Base-by-base conservation (phyloP, 2,329 filamentous ascomycete species). In the Fusarium nygamai region DNA sequence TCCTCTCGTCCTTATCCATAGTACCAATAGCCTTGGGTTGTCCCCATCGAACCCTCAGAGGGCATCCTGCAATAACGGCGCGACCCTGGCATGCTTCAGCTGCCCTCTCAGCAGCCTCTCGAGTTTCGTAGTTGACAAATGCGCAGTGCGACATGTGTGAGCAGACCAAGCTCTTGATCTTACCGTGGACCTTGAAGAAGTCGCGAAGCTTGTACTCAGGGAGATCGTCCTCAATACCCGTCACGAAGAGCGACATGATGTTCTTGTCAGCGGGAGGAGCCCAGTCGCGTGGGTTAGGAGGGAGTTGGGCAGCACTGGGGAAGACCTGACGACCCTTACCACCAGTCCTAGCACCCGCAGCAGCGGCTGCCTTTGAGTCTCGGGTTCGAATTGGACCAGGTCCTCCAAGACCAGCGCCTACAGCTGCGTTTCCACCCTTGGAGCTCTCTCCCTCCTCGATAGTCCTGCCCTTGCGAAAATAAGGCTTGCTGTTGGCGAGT, bases 91-190 rank as follows among this genome's bases (percentile, higher is more conserved):
- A 96, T 27, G 93, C 90, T 39, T 91, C 90, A 0, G 96, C 94
- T 0, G 97, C 97, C 67, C 89, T 91, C 84, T 99, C 96, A 0
- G 97, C 96, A 2, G 90, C 92, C 71, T 94, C 91, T 65, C 96
- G 90, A 7, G 92, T 94, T 76, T 95, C 91, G 81, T 94, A 99
- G 84, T 99, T 99, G 84, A 99, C 88, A 80, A 98, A 99, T 3
- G 96, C 96, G 82, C 95, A 98, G 80, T 98, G 96, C 22, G 96
- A 96, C 86, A 97, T 95, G 84, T 99, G 96, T 12, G 95, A 98
- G 83, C 96, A 98, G 43, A 99, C 92, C 22, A 99, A 85, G 33
- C 95, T 98, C 78, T 96, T 94, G 69, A 99, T 92, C 80, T 96
- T 94, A 72, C 96, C 96, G 78, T 95, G 95, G 24, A 90, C 89